These are phyloP conservation scores for Colletotrichum tropicale DNA, from an alignment of 2,329 filamentous ascomycete genomes.

Conservation along the genomic window DNA sequence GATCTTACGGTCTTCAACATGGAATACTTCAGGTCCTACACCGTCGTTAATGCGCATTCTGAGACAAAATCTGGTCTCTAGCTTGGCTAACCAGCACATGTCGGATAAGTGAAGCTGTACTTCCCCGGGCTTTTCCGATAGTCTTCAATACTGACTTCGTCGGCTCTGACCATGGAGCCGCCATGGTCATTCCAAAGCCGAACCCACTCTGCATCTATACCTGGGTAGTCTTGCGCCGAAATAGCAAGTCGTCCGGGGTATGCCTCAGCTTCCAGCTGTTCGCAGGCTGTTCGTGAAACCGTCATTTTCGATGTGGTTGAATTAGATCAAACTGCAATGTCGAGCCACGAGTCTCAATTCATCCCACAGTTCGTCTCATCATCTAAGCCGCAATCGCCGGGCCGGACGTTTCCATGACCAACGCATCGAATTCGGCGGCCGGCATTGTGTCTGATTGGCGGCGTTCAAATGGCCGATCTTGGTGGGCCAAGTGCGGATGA, in stretches of 20 bases:
- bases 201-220: constrained; percentile 31
- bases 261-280: neutral
- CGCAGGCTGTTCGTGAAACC: neutral
- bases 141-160: constrained; percentile 30
- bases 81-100: constrained; percentile 20
- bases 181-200: constrained; percentile 31
- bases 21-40: constrained; percentile 2
- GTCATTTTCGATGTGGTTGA: neutral
- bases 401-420: neutral
- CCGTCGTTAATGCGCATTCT: accelerated
- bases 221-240: constrained; percentile 14
- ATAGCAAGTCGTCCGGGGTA: neutral
- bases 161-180: constrained; percentile 27
- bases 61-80: neutral
- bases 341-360: neutral
- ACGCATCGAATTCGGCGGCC: neutral
- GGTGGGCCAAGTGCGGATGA: neutral
- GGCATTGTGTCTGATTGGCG: neutral
- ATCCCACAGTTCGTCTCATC: neutral
- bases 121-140: constrained; percentile 27
- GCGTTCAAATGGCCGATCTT: constrained; percentile 5
- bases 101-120: constrained; percentile 34
- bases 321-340: neutral
- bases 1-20: constrained; percentile 19
- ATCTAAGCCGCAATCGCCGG: neutral